Base-by-base conservation (phyloP, 805 yeast genomes). In the Candida ponderosae region DNA sequence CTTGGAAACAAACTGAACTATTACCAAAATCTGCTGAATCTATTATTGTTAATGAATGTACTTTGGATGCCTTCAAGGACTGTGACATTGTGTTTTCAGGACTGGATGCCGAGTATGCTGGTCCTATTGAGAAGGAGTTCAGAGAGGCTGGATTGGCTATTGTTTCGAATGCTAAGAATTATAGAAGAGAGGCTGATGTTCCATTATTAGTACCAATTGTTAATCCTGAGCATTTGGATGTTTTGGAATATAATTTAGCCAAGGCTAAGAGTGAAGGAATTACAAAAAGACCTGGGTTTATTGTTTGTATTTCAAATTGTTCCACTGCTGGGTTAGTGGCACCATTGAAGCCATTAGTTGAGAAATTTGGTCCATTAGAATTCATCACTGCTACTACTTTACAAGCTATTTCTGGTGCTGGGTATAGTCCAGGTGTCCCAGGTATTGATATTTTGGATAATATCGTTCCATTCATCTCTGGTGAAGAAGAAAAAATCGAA, bases 391-490 rank as follows among this genome's bases (percentile, higher is more conserved):
- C 95, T 34, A 86, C 97, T 38, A 93, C 98, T 14, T 63, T 93
- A 61, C 98, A 93, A 62, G 98, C 98, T 29, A 86, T 93, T 46
- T 89, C 97, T 4, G 98, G 98, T 51, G 98, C 95, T 18, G 98
- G 98, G 3, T 93, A 85, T 60, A 84, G 96, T 9, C 98, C 98
- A 35, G 98, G 98, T 60, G 95, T 89, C 39, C 79, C 96, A 18
- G 93, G 95, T 46, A 89, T 93, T 62, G 97, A 93, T 57, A 79
- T 90, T 38, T 71, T 93, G 51, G 98, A 93, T 65, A 93, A 93
- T 65, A 74, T 93, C 48, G 87, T 93, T 39, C 98, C 98, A 31
- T 93, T 68, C 72, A 93, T 93, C 56, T 71, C 88, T 46, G 97
- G 97, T 33, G 98, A 93, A 65, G 98, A 93, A 66, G 98, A 93